Base-by-base conservation (phyloP, 345 rosid species). In the Hibiscus tridactylites region DNA sequence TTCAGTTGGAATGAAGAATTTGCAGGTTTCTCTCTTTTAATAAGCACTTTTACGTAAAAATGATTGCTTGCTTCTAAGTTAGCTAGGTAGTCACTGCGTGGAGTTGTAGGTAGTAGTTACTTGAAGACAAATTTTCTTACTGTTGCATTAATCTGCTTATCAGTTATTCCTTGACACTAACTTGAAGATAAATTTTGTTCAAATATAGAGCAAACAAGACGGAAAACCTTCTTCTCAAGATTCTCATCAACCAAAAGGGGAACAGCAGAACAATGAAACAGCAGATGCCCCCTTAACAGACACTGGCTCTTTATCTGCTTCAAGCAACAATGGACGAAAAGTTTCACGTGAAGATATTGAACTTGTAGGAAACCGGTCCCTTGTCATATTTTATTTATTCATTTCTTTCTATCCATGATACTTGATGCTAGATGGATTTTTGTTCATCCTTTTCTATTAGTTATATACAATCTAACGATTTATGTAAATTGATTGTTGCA, bases 281-380 rank as follows among this genome's bases (percentile, higher is more conserved):
- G 42, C 88, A 75, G 97, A 90, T 76, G 88, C 84, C 73, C 88
- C 91, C 35, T 73, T 83, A 68, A 90, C 87, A 12, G 99, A 95
- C 72, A 85, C 99, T 61, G 91, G 88, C 71, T 90, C 97, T 67
- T 86, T 88, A 71, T 92, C 99, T 46, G 88, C 92, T 59, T 87
- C 99, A 13, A 89, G 94, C 84, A 92, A 85, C 81, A 92, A 95
- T 60, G 73, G 84, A 71, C 85, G 87, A 82, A 95, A 89, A 81
- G 99, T 95, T 81, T 92, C 99, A 33, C 91, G 96, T 47, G 84
- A 92, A 81, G 99, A 95, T 79, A 95, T 92, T 70, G 97, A 92
- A 86, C 93, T 92, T 81, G 99, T 95, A 78, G 62, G 84, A 2
- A 69, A 56, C 35, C 1, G 5, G 4, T 67, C 39, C 58, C 58